A percentile compares a stretch with the other conserved stretches of the same genome.
Evolutionary conservation across 441 rosid genomes (phyloP).

Genomic region (Croton setiger): DNA sequence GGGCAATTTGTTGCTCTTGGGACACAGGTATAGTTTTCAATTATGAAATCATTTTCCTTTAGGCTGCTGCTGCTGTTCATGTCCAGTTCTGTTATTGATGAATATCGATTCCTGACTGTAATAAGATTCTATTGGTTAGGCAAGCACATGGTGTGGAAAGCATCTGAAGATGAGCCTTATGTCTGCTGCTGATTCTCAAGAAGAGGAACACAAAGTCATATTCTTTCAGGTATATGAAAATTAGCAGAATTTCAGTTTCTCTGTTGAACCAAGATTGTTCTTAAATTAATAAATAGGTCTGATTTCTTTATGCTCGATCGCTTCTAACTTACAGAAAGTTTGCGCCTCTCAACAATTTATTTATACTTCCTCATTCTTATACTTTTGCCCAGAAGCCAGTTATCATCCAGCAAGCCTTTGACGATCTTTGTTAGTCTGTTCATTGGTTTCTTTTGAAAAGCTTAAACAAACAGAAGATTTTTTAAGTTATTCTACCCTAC

Average conservation of each 20-base stretch:
- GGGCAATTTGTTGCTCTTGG: conserved; percentile 50
- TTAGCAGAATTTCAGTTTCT: background rate
- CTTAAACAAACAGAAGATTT: background rate
- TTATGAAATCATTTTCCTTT: background rate
- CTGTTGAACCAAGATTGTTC: background rate
- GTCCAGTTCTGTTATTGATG: background rate
- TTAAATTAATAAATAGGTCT: background rate
- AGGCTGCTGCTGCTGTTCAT: background rate
- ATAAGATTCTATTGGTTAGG: conserved; percentile 40
- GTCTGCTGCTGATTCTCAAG: conserved; percentile 83
- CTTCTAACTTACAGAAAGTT: background rate
- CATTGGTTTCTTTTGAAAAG: background rate
- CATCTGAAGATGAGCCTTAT: conserved; percentile 81
- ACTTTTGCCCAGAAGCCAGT: too few species aligned
- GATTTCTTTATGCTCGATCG: background rate
- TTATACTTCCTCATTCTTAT: background rate
- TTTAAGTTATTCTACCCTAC: background rate
- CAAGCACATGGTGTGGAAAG: conserved; percentile 77
- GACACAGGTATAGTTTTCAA: conserved; percentile 46
- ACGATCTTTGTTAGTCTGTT: background rate
- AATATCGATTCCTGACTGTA: conserved; percentile 7
- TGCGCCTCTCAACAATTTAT: background rate
- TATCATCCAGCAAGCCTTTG: background rate
- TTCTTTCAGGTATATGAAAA: conserved; percentile 57
- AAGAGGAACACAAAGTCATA: conserved; percentile 64